phyloP scores from a whole-genome alignment of 2,329 filamentous ascomycete genomes.

The Pyricularia grisea region DNA sequence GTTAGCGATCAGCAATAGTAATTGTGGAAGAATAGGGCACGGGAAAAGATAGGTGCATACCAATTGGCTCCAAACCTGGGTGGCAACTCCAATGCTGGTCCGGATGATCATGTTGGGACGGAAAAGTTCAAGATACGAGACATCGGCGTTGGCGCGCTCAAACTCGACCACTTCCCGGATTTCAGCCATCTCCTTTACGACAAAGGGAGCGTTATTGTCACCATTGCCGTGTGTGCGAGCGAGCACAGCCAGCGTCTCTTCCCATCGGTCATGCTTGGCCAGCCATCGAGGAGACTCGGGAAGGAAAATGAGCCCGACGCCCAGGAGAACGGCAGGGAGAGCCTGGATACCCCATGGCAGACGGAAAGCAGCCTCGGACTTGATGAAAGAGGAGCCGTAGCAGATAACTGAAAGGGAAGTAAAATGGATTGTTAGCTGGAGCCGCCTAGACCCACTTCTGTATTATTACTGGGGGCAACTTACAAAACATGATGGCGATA shows the following conservation, averaged over 20 bases:
- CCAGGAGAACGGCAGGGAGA: conserved; percentile 31
- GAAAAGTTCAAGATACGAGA: conserved; percentile 64
- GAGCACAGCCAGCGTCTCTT: conserved; percentile 36
- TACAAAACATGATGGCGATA: conserved; percentile 34
- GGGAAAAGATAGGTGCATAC: too few species aligned
- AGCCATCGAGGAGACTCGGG: conserved; percentile 43
- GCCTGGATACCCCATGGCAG: conserved; percentile 39
- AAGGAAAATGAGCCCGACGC: conserved; percentile 29
- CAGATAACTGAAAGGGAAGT: conserved; percentile 21
- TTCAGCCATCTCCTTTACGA: conserved; percentile 58
- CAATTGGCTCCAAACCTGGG: conserved; percentile 62
- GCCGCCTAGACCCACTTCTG: too few species aligned
- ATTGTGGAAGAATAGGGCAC: too few species aligned
- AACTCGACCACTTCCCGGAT: conserved; percentile 68
- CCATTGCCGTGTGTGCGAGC: conserved; percentile 54
- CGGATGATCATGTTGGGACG: conserved; percentile 66
- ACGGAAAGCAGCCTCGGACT: conserved; percentile 36
- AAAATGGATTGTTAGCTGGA: too few species aligned
- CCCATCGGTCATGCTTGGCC: conserved; percentile 36
- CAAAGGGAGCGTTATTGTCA: conserved; percentile 54
- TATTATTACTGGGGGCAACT: too few species aligned
- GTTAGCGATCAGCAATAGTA: too few species aligned
- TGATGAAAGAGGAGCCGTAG: conserved; percentile 34
- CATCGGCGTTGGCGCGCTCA: conserved; percentile 59
- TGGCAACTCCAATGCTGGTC: conserved; percentile 61